A percentile compares a stretch with the other conserved stretches of the same genome.
Evolutionary conservation across 805 yeast species (phyloP).

Genomic region (Starmerella cellae): DNA sequence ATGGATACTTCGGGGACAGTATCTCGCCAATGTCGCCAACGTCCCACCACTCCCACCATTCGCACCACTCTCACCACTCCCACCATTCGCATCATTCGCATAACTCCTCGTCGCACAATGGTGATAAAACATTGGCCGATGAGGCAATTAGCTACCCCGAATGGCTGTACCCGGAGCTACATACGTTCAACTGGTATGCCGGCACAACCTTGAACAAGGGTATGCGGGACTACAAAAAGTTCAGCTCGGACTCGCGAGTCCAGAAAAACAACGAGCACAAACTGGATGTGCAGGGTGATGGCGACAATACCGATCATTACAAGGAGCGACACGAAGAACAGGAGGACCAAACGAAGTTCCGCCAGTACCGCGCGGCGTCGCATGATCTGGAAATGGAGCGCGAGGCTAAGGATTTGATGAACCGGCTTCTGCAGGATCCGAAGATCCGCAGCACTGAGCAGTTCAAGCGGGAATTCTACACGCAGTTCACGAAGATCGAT

Average conservation of each 20-base stretch:
- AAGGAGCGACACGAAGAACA: slow-evolving; percentile 28
- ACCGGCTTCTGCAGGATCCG: slow-evolving; percentile 11
- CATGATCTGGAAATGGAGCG: slow-evolving; percentile 23
- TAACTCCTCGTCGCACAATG: neutral
- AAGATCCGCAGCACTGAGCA: slow-evolving; percentile 21
- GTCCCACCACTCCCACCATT: neutral
- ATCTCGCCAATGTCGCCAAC: no score
- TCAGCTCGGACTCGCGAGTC: slow-evolving; percentile 71
- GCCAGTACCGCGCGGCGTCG: slow-evolving; percentile 7
- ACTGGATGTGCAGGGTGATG: slow-evolving; percentile 64
- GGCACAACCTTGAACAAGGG: slow-evolving; percentile 73
- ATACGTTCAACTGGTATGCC: slow-evolving; percentile 71
- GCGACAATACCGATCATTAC: slow-evolving; percentile 43
- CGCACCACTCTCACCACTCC: neutral
- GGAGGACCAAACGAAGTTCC: slow-evolving; percentile 22
- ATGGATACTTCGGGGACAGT: no score
- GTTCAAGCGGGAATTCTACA: slow-evolving; percentile 24
- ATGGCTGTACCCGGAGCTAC: slow-evolving; percentile 24
- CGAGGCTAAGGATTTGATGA: slow-evolving; percentile 21
- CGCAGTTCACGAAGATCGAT: slow-evolving; percentile 12
- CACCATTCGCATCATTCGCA: neutral
- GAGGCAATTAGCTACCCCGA: slow-evolving; percentile 9
- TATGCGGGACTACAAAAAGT: slow-evolving; percentile 65
- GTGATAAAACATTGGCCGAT: neutral
- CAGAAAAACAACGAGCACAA: slow-evolving; percentile 51